Evolutionary conservation across 176 grass and related monocot species (phyloP), one percentile per base, ranked within the genome.

Genomic region (Carex littledalei): DNA sequence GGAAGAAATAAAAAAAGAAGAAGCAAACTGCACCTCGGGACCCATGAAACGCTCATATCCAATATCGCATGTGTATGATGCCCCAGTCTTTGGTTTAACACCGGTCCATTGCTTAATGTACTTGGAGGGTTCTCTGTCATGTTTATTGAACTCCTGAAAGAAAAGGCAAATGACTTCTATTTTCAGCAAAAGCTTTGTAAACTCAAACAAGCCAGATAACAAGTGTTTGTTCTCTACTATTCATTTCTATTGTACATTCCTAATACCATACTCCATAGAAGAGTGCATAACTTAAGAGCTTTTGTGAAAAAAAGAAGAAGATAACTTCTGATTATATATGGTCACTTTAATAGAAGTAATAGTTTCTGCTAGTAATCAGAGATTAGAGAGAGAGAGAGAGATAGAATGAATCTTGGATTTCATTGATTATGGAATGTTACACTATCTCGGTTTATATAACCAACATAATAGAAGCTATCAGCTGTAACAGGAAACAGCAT

Each of bases 31-130:
- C 88, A 99, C 96, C 96, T 99, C 96, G 22, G 96, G 96, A 31
- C 96, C 96, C 84, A 99, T 77, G 81, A 99, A 99, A 56, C 96
- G 96, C 39, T 99, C 96, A 84, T 99, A 99, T 89, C 96, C 96
- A 82, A 95, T 85, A 58, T 95, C 93, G 17, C 93, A 95, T 3
- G 93, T 89, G 86, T 95, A 99, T 62, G 86, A 84, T 68, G 88
- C 68, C 67, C 96, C 87, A 43, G 90, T 99, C 87, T 92, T 99
- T 52, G 91, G 91, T 89, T 99, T 99, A 87, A 89, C 78, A 31
- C 96, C 93, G 80, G 69, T 88, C 90, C 90, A 95, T 62, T 87
- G 91, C 80, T 99, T 99, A 75, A 88, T 86, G 57, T 92, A 99
- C 87, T 94, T 99, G 62, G 91, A 76, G 60, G 96, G 93, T 35